Conservation (phyloP, 805 yeast species). For the Candida adriatica region DNA sequence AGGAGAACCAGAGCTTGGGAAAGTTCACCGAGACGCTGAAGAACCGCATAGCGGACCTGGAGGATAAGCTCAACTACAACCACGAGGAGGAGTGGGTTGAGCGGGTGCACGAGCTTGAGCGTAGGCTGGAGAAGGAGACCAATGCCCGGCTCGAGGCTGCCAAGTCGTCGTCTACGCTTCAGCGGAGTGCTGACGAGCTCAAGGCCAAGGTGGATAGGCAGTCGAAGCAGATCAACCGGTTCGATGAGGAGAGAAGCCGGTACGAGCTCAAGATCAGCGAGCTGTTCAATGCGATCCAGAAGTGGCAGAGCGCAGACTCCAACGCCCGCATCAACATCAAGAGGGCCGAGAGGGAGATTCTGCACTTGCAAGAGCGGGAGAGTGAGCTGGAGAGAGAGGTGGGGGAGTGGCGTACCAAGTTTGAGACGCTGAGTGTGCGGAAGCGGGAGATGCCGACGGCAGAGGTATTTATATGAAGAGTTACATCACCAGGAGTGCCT, state of each 20-base stretch:
- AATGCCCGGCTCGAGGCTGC: slow-evolving; percentile 44
- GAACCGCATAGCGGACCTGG: slow-evolving; percentile 37
- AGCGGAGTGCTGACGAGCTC: slow-evolving; percentile 48
- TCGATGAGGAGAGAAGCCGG: slow-evolving; percentile 52
- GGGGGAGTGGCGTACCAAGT: slow-evolving; percentile 44
- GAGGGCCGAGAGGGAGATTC: slow-evolving; percentile 49
- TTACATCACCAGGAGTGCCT: too few species aligned
- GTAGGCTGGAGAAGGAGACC: slow-evolving; percentile 39
- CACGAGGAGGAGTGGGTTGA: slow-evolving; percentile 54
- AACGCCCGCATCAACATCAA: slow-evolving; percentile 36
- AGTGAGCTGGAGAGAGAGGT: slow-evolving; percentile 50
- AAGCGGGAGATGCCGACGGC: slow-evolving; percentile 14
- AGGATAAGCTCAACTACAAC: slow-evolving; percentile 41
- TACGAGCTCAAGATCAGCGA: slow-evolving; percentile 44
- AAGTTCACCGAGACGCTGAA: slow-evolving; percentile 47
- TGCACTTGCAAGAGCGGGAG: slow-evolving; percentile 46
- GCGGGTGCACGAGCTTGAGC: slow-evolving; percentile 47
- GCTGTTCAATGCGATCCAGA: slow-evolving; percentile 36
- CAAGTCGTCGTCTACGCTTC: slow-evolving; percentile 42
- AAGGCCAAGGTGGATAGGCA: slow-evolving; percentile 47
- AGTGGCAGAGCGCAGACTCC: slow-evolving; percentile 38
- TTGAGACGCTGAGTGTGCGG: slow-evolving; percentile 21
- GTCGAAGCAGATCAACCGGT: slow-evolving; percentile 39
- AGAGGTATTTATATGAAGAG: slow-evolving; percentile 22
- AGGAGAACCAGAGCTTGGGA: slow-evolving; percentile 61